Base-by-base conservation (phyloP, 306 rosid genomes). In the Trifolium dubium region DNA sequence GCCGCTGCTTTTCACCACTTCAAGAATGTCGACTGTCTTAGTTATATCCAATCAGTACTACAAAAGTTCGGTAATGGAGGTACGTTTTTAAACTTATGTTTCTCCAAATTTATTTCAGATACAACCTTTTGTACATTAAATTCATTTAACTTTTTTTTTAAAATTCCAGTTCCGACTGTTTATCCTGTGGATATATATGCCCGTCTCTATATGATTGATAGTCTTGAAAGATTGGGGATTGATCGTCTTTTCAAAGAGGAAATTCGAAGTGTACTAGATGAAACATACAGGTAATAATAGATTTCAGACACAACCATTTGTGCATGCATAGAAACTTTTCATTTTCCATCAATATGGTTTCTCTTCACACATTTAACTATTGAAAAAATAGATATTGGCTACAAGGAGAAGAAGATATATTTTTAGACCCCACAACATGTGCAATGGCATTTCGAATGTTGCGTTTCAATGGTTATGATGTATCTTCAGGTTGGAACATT, bases 391-490 rank as follows among this genome's bases (percentile, higher is more conserved):
- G 97, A 65, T 71, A 32, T 77, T 90, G 93, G 93, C 64, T 73
- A 64, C 85, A 80, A 54, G 92, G 84, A n/a, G 90, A 62, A 13
- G 96, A 93, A 83, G 84, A 89, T 47, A 79, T 93, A 73, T 83
- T 87, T 50, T 79, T 84, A 51, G 96, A 90, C 41, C 75, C 91
- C 47, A 80, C 92, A 35, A 89, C 89, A 19, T 87, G 93, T 58
- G 96, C 97, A 34, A 79, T 87, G 85, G 96, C 98, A 59, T 93
- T 93, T 75, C 93, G 90, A 13, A 43, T 90, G 17, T 77, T 90
- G 71, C 87, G 90, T 37, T 55, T 86, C 34, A 72, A 85, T 75
- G 93, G 90, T 72, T 93, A 87, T 67, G 87, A 90, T 81, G 93
- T 93, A 56, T 89, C 89, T 81, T 85, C 97, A 73, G 93, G 89